Base-by-base conservation (phyloP, 495 filamentous ascomycete species). In the Neurospora tetraspora region DNA sequence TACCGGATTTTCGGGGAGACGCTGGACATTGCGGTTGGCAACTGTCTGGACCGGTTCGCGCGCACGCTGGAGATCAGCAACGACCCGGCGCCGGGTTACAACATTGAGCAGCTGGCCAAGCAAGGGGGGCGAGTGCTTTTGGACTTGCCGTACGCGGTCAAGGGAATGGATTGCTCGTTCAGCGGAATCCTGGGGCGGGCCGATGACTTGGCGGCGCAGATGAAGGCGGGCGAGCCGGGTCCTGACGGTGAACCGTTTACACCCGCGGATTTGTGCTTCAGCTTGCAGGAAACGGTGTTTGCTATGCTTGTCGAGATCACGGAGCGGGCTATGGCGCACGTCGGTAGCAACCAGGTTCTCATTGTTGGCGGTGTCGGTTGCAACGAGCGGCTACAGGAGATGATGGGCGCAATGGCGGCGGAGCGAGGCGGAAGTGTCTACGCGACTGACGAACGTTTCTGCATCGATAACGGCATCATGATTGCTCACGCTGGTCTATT, bases 381-480 rank as follows among this genome's bases (percentile, higher is more conserved):
- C 77, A 99, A 99, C 78, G 93, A 96, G 85, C 87, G 96, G 12
- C 78, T 99, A 75, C 96, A 99, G 83, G 90, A 97, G 78, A 99
- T 99, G 96, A 99, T 99, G 96, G 93, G 91, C 1, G 82, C 91
- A 10, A 99, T 99, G 96, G 96, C 94, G n/a, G 84, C 85, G 45
- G 94, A 97, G 80, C 85, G 96, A 40, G 92, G 94, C 20, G 96
- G 96, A 0, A 93, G 88, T 80, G 92, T 98, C 23, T 98, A 91
- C 84, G 94, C 94, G 10, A 99, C 95, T 1, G 95, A 98, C 81
- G 94, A 98, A 82, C 88, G 96, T 65, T 98, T 97, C 82, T 98
- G 96, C 78, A 99, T 99, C 74, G 96, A 99, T 83, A 99, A 99
- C 78, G 96, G 96, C 59, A 98, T 99, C 73, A 99, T 99, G 96